Conservation (phyloP, 1,284 basidiomycete species). For the Cutaneotrichosporon sp. region DNA sequence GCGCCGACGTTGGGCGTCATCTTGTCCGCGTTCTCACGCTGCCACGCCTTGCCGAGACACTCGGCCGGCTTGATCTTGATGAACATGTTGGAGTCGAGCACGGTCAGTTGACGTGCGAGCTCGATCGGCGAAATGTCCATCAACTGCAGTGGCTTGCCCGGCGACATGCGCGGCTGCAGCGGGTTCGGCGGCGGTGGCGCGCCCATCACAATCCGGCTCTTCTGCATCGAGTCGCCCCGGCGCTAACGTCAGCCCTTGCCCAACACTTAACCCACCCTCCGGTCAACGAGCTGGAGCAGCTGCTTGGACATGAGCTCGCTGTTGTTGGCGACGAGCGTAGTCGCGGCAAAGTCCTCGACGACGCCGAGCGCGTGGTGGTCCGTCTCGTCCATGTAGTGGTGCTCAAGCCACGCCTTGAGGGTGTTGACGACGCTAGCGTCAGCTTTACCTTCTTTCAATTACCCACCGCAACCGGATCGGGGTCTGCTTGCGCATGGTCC, state of each 20-base stretch:
- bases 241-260: background rate
- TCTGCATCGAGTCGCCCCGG: slow-evolving; percentile 48
- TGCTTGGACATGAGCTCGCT: slow-evolving; percentile 66
- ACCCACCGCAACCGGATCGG: slow-evolving; percentile 77
- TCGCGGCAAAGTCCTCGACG: slow-evolving; percentile 69
- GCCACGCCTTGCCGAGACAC: slow-evolving; percentile 61
- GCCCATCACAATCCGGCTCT: slow-evolving; percentile 3
- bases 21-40: slow-evolving; percentile 17
- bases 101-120: slow-evolving; percentile 86
- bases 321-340: slow-evolving; percentile 53
- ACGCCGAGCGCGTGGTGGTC: slow-evolving; percentile 69
- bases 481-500: slow-evolving; percentile 83
- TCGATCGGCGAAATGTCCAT: slow-evolving; percentile 66
- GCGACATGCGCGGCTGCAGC: slow-evolving; percentile 1
- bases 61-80: slow-evolving; percentile 85
- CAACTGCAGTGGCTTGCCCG: slow-evolving; percentile 29
- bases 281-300: slow-evolving; percentile 65
- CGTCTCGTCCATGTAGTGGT: slow-evolving; percentile 73
- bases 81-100: slow-evolving; percentile 82
- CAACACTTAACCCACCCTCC: slow-evolving; percentile 46
- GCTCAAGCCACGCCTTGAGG: slow-evolving; percentile 73
- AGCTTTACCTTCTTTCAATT: background rate
- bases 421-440: slow-evolving; percentile 68
- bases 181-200: slow-evolving; percentile 4
- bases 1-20: slow-evolving; percentile 38